phyloP scores from a whole-genome alignment of 2,329 filamentous ascomycete genomes.

The Trichoderma semiorbis region DNA sequence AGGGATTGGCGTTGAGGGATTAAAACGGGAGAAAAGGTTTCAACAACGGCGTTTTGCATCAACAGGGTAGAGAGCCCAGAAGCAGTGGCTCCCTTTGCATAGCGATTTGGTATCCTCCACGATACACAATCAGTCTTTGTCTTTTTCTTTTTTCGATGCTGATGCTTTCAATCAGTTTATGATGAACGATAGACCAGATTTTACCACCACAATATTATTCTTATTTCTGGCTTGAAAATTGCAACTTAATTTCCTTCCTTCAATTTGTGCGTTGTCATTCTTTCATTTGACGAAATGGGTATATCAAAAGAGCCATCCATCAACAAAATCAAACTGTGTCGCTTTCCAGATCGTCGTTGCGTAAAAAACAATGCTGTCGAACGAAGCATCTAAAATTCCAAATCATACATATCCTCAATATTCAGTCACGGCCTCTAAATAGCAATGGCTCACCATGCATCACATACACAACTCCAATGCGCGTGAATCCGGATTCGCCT shows the following conservation, averaged over 20 bases:
- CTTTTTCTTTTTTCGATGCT: conserved; percentile 1
- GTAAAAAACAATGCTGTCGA: background rate
- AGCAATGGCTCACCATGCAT: background rate
- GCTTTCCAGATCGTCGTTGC: background rate
- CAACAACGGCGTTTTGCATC: conserved; percentile 51
- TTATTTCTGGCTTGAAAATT: conserved; percentile 17
- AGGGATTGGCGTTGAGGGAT: conserved; percentile 42
- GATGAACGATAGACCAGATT: conserved; percentile 13
- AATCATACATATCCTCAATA: background rate
- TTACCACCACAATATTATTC: background rate
- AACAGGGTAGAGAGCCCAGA: conserved; percentile 26
- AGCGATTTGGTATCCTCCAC: conserved; percentile 42
- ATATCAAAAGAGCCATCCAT: background rate
- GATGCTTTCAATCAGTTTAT: conserved; percentile 9
- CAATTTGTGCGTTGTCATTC: background rate
- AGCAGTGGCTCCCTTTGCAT: conserved; percentile 32
- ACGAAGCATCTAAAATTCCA: background rate
- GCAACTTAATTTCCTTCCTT: background rate
- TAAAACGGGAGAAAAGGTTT: conserved; percentile 44
- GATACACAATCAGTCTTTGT: conserved; percentile 29
- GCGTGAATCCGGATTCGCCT: background rate
- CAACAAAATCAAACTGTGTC: background rate
- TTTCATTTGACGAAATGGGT: background rate
- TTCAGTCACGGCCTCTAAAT: background rate
- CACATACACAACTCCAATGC: background rate